A percentile compares a stretch with the other conserved stretches of the same genome.
Evolutionary conservation across 352 stramenopile genomes (phyloP).

Genomic region (Globisporangium splendens): DNA sequence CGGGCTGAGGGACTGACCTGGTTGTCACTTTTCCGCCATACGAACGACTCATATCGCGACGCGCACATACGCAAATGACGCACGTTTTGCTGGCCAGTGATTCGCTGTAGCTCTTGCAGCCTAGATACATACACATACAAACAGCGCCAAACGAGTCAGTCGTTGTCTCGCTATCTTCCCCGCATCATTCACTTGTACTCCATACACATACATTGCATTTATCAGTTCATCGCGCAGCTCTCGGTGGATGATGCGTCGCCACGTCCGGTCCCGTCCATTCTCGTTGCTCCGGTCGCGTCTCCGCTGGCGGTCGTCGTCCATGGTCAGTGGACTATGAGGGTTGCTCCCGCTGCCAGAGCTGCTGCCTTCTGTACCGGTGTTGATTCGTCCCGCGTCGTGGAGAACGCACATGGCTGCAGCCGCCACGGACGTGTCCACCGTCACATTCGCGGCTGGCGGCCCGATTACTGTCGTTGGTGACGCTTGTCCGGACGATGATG

Average conservation of each 20-base stretch:
- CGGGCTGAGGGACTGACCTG: constrained; percentile 24
- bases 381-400: constrained; percentile 3
- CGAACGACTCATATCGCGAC: constrained; percentile 63
- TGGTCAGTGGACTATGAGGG: not conserved
- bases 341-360: constrained; percentile 1
- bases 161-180: not conserved
- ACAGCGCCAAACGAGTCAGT: not conserved
- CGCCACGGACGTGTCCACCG: constrained; percentile 3
- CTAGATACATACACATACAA: not conserved
- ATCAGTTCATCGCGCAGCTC: constrained; percentile 28
- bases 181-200: not conserved
- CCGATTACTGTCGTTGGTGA: constrained; percentile 15
- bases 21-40: constrained; percentile 66
- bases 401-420: constrained; percentile 15
- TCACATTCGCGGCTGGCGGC: constrained; percentile 14
- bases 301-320: constrained; percentile 8
- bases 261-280: constrained; percentile 9
- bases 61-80: constrained; percentile 61
- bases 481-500: constrained; percentile 6
- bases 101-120: constrained; percentile 47
- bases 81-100: constrained; percentile 45
- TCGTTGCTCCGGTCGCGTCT: not conserved
- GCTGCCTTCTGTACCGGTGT: not conserved
- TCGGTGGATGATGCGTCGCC: constrained; percentile 17
- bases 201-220: constrained; percentile 26